These are phyloP conservation scores for Epichloe amarillans DNA, from an alignment of 2,329 filamentous ascomycete genomes.

Conservation along the genomic window DNA sequence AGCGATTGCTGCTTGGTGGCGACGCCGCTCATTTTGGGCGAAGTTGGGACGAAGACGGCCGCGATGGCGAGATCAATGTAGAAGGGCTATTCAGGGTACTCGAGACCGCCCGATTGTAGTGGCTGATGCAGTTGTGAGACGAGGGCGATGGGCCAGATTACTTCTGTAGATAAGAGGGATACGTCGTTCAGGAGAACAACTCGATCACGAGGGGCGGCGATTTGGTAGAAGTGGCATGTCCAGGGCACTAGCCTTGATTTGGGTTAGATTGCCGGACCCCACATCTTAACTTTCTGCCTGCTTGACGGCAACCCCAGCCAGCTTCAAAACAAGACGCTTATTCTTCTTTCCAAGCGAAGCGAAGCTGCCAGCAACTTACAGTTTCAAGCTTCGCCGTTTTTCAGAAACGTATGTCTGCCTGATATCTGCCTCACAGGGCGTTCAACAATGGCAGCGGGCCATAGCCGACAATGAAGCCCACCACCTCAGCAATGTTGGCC, in stretches of 20 bases:
- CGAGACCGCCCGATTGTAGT: background rate
- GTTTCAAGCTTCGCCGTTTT: background rate
- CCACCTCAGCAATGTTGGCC: conserved; percentile 18
- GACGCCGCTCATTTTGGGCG: conserved; percentile 45
- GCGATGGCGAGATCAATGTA: background rate
- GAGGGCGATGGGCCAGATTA: background rate
- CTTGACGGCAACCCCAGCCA: conserved; percentile 2
- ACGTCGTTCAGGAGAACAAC: conserved; percentile 22
- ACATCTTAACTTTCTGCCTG: conserved; percentile 18
- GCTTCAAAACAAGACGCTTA: no score
- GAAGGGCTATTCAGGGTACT: background rate
- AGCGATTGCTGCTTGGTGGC: conserved; percentile 92
- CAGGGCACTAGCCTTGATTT: conserved; percentile 22
- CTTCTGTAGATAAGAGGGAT: background rate
- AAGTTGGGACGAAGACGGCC: background rate
- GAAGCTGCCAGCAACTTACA: background rate
- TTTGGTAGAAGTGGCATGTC: conserved; percentile 30
- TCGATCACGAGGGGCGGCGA: conserved; percentile 17
- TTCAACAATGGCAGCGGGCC: conserved; percentile 22
- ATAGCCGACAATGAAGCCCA: conserved; percentile 33
- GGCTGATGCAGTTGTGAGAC: background rate
- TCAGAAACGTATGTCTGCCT: background rate
- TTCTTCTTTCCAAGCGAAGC: conserved; percentile 2
- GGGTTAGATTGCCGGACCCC: conserved; percentile 12
- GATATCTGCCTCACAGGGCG: background rate